A percentile compares a stretch with the other conserved stretches of the same genome.
phyloP scores from a whole-genome alignment of 73 alveolate genomes.

The Breviolum minutum region DNA sequence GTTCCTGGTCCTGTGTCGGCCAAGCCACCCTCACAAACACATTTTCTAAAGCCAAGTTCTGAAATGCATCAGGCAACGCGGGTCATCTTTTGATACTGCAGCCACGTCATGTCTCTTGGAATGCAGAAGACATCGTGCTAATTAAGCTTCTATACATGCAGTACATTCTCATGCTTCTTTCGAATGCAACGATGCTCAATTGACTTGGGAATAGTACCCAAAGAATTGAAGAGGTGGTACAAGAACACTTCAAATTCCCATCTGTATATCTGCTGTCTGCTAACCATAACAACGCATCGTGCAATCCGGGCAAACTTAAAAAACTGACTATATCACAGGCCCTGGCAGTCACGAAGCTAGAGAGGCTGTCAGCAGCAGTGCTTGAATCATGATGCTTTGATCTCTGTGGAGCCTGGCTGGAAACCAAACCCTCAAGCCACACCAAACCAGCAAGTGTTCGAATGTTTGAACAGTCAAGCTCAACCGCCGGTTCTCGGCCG shows the following conservation, averaged over 20 bases:
- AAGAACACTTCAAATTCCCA: too few relatives aligned
- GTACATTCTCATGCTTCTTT: background rate
- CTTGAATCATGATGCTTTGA: background rate
- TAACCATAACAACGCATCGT: background rate
- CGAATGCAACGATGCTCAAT: background rate
- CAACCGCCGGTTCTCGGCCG: background rate
- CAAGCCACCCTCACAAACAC: too few relatives aligned
- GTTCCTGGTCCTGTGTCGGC: too few relatives aligned
- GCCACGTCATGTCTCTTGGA: background rate
- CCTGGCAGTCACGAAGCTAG: background rate
- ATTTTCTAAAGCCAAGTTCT: too few relatives aligned
- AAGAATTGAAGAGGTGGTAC: background rate
- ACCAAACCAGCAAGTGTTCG: too few relatives aligned
- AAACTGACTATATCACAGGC: background rate
- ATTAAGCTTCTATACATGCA: background rate
- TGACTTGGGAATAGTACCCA: background rate
- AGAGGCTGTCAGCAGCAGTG: background rate
- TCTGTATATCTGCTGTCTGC: background rate
- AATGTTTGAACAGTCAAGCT: too few relatives aligned
- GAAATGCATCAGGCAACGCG: too few relatives aligned
- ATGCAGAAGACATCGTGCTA: background rate
- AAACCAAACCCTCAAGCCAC: too few relatives aligned
- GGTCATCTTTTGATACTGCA: background rate
- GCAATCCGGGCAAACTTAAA: background rate
- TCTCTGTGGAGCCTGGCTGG: background rate